Conservation (phyloP, 208 protist species). For the Leishmania guyanensis region DNA sequence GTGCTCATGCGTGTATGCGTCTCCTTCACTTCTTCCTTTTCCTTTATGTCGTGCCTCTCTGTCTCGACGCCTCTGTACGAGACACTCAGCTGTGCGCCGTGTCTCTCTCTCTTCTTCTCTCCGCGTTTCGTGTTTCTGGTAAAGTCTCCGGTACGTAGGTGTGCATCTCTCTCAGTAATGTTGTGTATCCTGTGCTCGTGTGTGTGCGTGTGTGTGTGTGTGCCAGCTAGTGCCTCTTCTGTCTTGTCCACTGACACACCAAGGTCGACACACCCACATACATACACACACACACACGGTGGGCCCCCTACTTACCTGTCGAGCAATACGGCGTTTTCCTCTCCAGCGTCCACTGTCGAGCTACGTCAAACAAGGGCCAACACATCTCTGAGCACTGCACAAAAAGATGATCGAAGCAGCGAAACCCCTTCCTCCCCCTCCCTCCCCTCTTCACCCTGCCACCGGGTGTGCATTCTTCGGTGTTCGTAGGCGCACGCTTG, state of each 20-base stretch:
- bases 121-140: neutral
- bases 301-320: neutral
- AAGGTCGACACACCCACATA: neutral
- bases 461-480: neutral
- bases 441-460: neutral
- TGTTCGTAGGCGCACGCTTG: neutral
- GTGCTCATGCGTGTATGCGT: neutral
- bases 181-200: neutral
- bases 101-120: neutral
- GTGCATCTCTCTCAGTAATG: neutral
- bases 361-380: neutral
- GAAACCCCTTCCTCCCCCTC: neutral
- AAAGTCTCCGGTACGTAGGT: neutral
- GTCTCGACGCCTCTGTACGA: neutral
- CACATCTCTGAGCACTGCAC: neutral
- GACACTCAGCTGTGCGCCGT: neutral
- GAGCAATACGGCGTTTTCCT: no score
- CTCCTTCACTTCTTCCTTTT: neutral
- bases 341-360: neutral
- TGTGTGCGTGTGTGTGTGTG: constrained; percentile 5
- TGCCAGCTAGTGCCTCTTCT: neutral
- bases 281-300: neutral
- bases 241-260: neutral
- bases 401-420: neutral
- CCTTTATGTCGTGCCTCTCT: neutral